A percentile compares a stretch with the other conserved stretches of the same genome.
phyloP scores from a whole-genome alignment of 139 green algal species.

The Eudorina sp. region DNA sequence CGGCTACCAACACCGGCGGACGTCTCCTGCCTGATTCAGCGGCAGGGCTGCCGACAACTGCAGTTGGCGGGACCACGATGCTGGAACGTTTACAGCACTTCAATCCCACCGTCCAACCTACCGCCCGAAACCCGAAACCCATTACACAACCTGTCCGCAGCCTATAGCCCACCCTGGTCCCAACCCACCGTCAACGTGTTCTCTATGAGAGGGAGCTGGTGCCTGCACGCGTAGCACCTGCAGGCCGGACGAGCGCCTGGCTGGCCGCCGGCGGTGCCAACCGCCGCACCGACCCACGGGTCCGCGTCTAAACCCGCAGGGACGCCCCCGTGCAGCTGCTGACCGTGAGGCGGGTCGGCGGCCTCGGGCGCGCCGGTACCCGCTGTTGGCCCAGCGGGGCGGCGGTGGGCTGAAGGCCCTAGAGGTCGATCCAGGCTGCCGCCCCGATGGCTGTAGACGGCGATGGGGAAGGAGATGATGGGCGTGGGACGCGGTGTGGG shows the following conservation, averaged over 20 bases:
- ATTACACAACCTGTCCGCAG: too few species aligned
- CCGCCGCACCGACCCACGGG: background rate
- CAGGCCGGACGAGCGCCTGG: too few species aligned
- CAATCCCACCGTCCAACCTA: too few species aligned
- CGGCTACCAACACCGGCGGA: too few species aligned
- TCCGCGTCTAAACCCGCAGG: background rate
- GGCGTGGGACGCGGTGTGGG: background rate
- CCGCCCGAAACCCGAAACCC: too few species aligned
- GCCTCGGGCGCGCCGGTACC: background rate
- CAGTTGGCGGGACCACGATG: too few species aligned
- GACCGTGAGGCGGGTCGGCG: background rate
- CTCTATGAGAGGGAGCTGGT: conserved; percentile 14
- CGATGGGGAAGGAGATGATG: conserved; percentile 20
- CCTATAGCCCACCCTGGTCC: background rate
- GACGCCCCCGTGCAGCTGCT: background rate
- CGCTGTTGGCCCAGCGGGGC: too few species aligned
- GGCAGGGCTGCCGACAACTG: too few species aligned
- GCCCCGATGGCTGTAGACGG: conserved; percentile 39
- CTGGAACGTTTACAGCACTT: too few species aligned
- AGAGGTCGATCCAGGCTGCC: conserved; percentile 23
- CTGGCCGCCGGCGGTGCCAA: background rate
- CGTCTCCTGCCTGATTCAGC: too few species aligned
- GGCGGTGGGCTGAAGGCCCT: too few species aligned
- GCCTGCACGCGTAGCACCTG: conserved; percentile 2
- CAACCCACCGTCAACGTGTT: conserved; percentile 39